Evolutionary conservation across 2,329 filamentous ascomycete genomes (phyloP).

Genomic region (Neonectria hederae): DNA sequence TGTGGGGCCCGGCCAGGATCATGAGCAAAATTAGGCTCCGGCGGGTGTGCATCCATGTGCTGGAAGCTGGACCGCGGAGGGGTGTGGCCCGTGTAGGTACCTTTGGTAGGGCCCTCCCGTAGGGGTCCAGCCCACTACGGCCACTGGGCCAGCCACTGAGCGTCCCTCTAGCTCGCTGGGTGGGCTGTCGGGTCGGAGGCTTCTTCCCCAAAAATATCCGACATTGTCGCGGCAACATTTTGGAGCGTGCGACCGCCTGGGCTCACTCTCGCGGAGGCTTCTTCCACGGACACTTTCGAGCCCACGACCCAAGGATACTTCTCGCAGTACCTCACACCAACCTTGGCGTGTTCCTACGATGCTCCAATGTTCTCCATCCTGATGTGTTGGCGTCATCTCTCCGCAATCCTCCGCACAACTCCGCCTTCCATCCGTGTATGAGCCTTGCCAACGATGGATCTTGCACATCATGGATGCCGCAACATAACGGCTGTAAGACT

Average conservation of each 20-base stretch:
- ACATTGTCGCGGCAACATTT: constrained; percentile 7
- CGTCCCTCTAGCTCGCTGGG: background rate
- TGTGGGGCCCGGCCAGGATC: constrained; percentile 17
- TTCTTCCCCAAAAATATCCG: constrained; percentile 17
- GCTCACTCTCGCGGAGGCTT: background rate
- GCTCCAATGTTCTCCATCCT: background rate
- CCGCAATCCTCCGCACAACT: constrained; percentile 12
- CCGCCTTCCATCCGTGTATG: background rate
- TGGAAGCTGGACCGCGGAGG: background rate
- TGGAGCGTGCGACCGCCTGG: background rate
- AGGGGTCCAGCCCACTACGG: constrained; percentile 7
- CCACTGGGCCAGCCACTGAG: constrained; percentile 10
- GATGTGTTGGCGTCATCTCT: constrained; percentile 1
- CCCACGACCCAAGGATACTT: background rate
- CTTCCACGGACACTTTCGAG: background rate
- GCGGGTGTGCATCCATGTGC: background rate
- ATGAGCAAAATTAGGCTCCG: constrained; percentile 19
- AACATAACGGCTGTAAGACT: background rate
- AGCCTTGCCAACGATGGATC: constrained; percentile 1
- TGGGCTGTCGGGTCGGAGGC: constrained; percentile 8
- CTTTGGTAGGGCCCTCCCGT: background rate
- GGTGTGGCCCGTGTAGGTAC: background rate
- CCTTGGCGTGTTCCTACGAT: background rate
- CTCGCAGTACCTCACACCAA: background rate
- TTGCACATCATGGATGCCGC: background rate